Evolutionary conservation across 164 flowering plant genomes (phyloP).

Genomic region (Stephania japonica): DNA sequence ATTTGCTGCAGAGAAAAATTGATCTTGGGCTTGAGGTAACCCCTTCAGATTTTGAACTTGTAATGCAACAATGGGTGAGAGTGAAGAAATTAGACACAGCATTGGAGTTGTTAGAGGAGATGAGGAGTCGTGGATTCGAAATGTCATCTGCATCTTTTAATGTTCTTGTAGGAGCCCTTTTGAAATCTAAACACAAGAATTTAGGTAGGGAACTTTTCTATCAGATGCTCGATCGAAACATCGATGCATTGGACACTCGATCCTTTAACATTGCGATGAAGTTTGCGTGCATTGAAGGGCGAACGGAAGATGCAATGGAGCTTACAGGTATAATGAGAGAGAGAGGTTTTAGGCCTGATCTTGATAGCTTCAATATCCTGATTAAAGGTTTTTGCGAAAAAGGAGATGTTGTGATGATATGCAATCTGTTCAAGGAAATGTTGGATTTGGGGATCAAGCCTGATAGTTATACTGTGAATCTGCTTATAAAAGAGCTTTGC

Average conservation of each 20-base stretch:
- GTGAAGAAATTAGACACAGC: slow-evolving; percentile 11
- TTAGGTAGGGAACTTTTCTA: slow-evolving; percentile 15
- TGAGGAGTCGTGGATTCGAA: slow-evolving; percentile 12
- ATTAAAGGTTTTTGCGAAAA: slow-evolving; percentile 16
- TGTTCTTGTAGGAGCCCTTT: slow-evolving; percentile 7
- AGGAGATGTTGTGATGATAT: slow-evolving; percentile 16
- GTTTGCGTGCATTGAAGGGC: slow-evolving; percentile 12
- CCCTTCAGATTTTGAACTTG: slow-evolving; percentile 9
- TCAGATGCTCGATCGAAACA: slow-evolving; percentile 15
- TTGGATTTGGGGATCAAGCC: slow-evolving; percentile 17
- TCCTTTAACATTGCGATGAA: slow-evolving; percentile 18
- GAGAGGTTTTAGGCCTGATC: slow-evolving; percentile 15
- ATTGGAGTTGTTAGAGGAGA: slow-evolving; percentile 12
- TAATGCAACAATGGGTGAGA: slow-evolving; percentile 20
- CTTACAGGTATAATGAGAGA: slow-evolving; percentile 11
- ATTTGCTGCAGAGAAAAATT: slow-evolving; percentile 17
- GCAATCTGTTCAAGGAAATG: slow-evolving; percentile 18
- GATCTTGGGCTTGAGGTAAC: slow-evolving; percentile 9
- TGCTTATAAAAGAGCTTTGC: slow-evolving; percentile 19
- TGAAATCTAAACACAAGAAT: slow-evolving; percentile 7
- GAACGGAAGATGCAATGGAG: slow-evolving; percentile 12
- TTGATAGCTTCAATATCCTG: slow-evolving; percentile 18
- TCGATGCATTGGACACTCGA: slow-evolving; percentile 13
- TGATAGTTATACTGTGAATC: slow-evolving; percentile 15
- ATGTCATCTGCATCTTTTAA: slow-evolving; percentile 9